A percentile compares a stretch with the other conserved stretches of the same genome.
phyloP scores from a whole-genome alignment of 805 yeast species.

The Ogataea degrootiae region DNA sequence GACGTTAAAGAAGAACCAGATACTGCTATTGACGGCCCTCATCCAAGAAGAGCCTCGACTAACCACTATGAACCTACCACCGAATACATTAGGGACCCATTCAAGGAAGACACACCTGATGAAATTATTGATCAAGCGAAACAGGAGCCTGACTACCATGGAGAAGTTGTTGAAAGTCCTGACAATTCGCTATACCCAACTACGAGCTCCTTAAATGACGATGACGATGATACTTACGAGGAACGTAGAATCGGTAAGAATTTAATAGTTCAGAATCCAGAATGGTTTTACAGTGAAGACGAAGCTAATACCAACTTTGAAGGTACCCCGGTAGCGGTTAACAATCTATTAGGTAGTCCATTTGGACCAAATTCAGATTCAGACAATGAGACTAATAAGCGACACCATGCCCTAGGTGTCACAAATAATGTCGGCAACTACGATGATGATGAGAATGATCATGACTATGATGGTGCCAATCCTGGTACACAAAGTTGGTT shows the following conservation, averaged over 20 bases:
- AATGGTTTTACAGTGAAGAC: too few relatives aligned
- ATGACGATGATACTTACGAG: not conserved
- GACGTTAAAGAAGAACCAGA: not conserved
- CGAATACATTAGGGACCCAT: too few relatives aligned
- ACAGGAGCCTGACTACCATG: not conserved
- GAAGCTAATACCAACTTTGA: too few relatives aligned
- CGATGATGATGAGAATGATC: not conserved
- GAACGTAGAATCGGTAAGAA: not conserved
- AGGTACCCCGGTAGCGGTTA: too few relatives aligned
- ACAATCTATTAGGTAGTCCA: too few relatives aligned
- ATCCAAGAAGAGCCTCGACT: too few relatives aligned
- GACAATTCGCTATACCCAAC: not conserved
- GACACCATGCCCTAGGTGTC: not conserved
- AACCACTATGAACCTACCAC: too few relatives aligned
- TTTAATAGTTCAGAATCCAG: too few relatives aligned
- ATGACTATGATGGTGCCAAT: not conserved
- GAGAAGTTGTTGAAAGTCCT: constrained; percentile 1
- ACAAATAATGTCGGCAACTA: not conserved
- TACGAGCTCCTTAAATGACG: not conserved
- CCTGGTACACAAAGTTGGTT: not conserved
- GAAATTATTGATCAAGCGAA: too few relatives aligned
- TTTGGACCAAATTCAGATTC: too few relatives aligned
- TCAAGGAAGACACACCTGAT: too few relatives aligned
- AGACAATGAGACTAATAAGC: too few relatives aligned
- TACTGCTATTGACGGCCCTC: not conserved